Conservation (phyloP, 768 basidiomycete genomes). For the Suillus paluster region DNA sequence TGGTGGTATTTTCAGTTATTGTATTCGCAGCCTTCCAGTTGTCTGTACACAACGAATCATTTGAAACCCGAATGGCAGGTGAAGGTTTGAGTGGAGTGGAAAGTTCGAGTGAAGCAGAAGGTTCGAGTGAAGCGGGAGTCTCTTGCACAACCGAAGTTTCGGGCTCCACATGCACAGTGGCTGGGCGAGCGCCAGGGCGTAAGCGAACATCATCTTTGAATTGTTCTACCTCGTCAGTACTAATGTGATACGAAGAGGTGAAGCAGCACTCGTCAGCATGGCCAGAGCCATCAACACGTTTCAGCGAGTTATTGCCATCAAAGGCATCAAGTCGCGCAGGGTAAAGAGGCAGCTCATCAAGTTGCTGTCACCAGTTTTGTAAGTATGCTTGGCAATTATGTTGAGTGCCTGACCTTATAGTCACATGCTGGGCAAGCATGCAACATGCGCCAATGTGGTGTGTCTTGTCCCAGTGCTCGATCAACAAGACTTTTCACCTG, state of each 20-base stretch:
- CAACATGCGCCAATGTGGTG: constrained; percentile 31
- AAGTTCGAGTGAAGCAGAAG: no score
- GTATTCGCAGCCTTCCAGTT: constrained; percentile 39
- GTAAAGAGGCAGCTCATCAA: constrained; percentile 31
- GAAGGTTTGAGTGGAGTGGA: background rate
- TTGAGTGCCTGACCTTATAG: constrained; percentile 35
- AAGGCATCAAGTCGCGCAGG: constrained; percentile 31
- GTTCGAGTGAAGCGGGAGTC: no score
- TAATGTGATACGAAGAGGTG: constrained; percentile 31
- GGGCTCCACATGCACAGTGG: no score
- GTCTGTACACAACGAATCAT: constrained; percentile 24
- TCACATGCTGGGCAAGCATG: constrained; percentile 43
- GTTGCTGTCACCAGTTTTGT: background rate
- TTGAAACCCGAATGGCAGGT: background rate
- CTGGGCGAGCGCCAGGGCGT: background rate
- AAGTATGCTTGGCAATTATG: background rate
- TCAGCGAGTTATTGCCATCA: constrained; percentile 41
- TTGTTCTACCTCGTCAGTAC: constrained; percentile 27
- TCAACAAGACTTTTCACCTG: constrained; percentile 27
- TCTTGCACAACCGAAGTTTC: no score
- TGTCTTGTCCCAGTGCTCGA: constrained; percentile 30
- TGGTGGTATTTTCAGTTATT: constrained; percentile 35
- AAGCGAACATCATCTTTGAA: constrained; percentile 23
- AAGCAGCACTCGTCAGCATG: constrained; percentile 22
- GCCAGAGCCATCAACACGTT: constrained; percentile 29